Percentiles rank a stretch among this genome's conserved stretches.
phyloP scores from a whole-genome alignment of 2,329 filamentous ascomycete genomes.

The Hansfordia pulvinata region DNA sequence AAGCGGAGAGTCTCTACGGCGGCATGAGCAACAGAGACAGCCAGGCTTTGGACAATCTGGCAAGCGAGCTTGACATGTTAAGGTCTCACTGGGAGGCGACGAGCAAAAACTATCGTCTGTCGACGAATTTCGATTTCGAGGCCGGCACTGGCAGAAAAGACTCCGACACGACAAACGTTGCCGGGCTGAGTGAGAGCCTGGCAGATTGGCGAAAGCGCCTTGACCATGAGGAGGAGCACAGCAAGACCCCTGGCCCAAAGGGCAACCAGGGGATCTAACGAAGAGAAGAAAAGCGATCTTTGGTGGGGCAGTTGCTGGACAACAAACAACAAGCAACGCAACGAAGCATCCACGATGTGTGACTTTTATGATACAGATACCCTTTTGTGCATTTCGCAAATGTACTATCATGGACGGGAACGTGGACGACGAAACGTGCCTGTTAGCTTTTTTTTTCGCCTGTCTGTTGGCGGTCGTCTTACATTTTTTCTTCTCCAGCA shows the following conservation, averaged over 20 bases:
- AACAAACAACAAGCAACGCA: no score
- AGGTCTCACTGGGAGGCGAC: conserved; percentile 90
- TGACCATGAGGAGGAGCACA: conserved; percentile 37
- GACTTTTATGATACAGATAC: no score
- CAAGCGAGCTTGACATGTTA: conserved; percentile 81
- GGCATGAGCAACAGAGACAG: conserved; percentile 43
- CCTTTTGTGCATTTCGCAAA: no score
- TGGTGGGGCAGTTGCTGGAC: no score
- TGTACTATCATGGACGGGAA: no score
- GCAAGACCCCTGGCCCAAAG: conserved; percentile 1
- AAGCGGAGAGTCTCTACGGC: conserved; percentile 49
- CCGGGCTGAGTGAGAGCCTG: conserved; percentile 55
- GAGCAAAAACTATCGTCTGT: conserved; percentile 87
- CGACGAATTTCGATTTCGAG: conserved; percentile 82
- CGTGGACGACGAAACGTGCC: no score
- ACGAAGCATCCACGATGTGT: no score
- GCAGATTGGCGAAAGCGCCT: conserved; percentile 71
- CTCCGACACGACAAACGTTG: conserved; percentile 26
- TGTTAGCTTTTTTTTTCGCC: no score
- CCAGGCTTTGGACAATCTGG: conserved; percentile 74
- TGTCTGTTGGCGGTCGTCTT: no score
- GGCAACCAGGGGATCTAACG: no score
- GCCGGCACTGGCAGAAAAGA: conserved; percentile 23
- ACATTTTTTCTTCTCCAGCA: no score
- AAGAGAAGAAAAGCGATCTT: no score